Evolutionary conservation across 2,329 filamentous ascomycete species (phyloP).

Genomic region (Fusarium camptoceras): DNA sequence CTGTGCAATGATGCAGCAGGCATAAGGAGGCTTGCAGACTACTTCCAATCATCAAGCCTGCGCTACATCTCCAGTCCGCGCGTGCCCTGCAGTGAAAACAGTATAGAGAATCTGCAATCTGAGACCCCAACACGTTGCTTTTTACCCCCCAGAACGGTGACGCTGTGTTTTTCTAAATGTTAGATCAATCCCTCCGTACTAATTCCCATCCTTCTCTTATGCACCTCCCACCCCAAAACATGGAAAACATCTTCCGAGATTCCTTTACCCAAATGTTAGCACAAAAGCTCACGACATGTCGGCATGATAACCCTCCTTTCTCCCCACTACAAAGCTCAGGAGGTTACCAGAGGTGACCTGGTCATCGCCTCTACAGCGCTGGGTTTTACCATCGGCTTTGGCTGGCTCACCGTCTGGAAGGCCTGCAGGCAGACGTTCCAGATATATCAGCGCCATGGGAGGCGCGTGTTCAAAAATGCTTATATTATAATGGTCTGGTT

Average conservation of each 20-base stretch:
- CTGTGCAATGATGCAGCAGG: slow-evolving; percentile 1
- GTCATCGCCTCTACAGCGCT: slow-evolving; percentile 50
- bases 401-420: slow-evolving; percentile 55
- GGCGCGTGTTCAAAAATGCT: slow-evolving; percentile 50
- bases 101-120: not conserved
- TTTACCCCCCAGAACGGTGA: not conserved
- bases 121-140: not conserved
- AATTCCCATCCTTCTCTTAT: not conserved
- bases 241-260: slow-evolving; percentile 28
- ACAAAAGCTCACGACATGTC: slow-evolving; percentile 15
- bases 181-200: not conserved
- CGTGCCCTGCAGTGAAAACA: slow-evolving; percentile 2
- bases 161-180: not conserved
- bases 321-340: slow-evolving; percentile 35
- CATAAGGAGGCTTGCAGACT: slow-evolving; percentile 18
- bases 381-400: slow-evolving; percentile 57
- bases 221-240: not conserved
- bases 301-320: slow-evolving; percentile 44
- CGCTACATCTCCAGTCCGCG: slow-evolving; percentile 20
- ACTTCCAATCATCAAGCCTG: slow-evolving; percentile 24
- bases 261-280: slow-evolving; percentile 11
- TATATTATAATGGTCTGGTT: slow-evolving; percentile 63
- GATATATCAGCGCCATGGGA: slow-evolving; percentile 50
- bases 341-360: slow-evolving; percentile 40
- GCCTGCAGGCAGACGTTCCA: slow-evolving; percentile 52